Base-by-base conservation (phyloP, 257 asterid species). In the Fraxinus excelsior region DNA sequence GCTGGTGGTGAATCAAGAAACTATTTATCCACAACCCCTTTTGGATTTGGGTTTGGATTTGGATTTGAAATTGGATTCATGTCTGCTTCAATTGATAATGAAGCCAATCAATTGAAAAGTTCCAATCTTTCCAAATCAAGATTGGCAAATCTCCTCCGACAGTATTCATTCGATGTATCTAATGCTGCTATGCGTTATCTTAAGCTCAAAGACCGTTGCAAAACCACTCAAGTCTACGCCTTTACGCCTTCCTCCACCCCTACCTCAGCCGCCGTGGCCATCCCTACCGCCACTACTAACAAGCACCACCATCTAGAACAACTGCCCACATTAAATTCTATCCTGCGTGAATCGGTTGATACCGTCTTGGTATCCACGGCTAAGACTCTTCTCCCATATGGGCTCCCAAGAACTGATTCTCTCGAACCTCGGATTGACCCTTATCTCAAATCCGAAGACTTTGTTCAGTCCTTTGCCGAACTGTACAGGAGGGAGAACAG, bases 181-280 rank as follows among this genome's bases (percentile, higher is more conserved):
- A 81, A 85, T 68, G 71, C 78, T 64, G 66, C 82, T 74, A 82
- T 82, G 85, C 82, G 82, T 44, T 64, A 82, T 37, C 81, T 88
- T 60, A 86, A 84, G 80, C 83, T 86, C 78, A 88, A 88, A 80
- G 92, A 88, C 53, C 90, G 89, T 25, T 82, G 84, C 70, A 88
- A 84, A 77, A 84, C 88, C 60, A 82, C 73, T 62, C 92, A 88
- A 80, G 89, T 88, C 78, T 90, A 88, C 81, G 89, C 92, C 78
- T 80, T 85, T 64, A 87, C 64, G 29, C 83, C 87, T 38, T 64
- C 86, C 16, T 80, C 77, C n/a, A 14, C n/a, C 21, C 26, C 72
- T 70, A 40, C 78, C 49, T 21, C 70, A 26, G 19, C 49, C 31
- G 21, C 62, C 21, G 12, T 72, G 46, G n/a, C 77, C 78, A 42